Base-by-base conservation (phyloP, 352 stramenopile genomes). In the Phytopythium helicoides region DNA sequence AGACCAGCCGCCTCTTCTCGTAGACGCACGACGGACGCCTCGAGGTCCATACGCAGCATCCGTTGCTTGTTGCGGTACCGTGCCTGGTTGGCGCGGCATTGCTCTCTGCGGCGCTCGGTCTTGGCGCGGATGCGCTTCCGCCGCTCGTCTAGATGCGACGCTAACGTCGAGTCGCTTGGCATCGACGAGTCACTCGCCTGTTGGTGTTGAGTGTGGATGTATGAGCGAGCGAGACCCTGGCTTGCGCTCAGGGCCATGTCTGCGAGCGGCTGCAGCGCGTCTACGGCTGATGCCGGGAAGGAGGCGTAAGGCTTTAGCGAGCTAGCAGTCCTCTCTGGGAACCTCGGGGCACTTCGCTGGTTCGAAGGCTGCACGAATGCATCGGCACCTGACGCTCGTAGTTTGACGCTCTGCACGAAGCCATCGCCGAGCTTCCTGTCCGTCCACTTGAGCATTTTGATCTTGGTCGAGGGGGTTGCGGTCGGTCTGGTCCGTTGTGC, bases 21-120 rank as follows among this genome's bases (percentile, higher is more conserved):
- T 0, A 81, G 61, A 10, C 62, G 35, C 0, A 47, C 36, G 6
- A 74, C 66, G 11, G 18, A 49, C 15, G 47, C 23, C 22, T 73
- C 64, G 2, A 76, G 46, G 1, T 56, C 46, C 5, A 62, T 51
- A 1, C 18, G 23, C 19, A 54, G 34, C 7, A 58, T 26, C 0
- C 47, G 49, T 31, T 76, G 66, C 23, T 76, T 80, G 50, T 63
- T 66, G 34, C 71, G 62, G 46, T 82, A 82, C 4, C 68, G 59
- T 44, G 68, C 68, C 48, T 82, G 68, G 54, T 82, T 82, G 1
- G 28, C 53, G n/a, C 71, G 68, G 48, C 71, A 82, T 25, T 82
- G 71, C n/a, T 82, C 61, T 10, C 68, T 66, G 3, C 71, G 71
- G 3, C 71, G 57, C 5, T 66, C 51, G 0, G 68, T 79, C 54